These are phyloP conservation scores for Eleusine indica DNA, from an alignment of 176 grass and related monocot genomes.

Conservation along the genomic window DNA sequence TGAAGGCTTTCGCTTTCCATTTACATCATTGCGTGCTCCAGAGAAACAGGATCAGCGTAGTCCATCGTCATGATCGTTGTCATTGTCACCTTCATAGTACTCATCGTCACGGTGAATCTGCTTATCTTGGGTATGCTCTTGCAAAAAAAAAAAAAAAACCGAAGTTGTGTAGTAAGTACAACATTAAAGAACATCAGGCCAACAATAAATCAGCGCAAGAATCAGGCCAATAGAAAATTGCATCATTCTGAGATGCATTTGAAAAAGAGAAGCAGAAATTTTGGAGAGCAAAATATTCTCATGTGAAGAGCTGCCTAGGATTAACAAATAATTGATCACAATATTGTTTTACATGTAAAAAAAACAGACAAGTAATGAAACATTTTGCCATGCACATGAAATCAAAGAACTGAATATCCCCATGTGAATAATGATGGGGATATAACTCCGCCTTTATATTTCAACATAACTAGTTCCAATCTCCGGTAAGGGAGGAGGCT, in stretches of 20 bases:
- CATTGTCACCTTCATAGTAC: slow-evolving; percentile 92
- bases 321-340: background rate
- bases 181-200: background rate
- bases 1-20: background rate
- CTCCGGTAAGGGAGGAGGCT: background rate
- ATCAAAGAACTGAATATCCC: background rate
- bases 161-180: background rate
- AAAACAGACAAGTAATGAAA: background rate
- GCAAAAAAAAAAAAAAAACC: slow-evolving; percentile 13
- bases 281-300: background rate
- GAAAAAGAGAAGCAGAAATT: background rate
- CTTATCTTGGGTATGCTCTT: slow-evolving; percentile 87
- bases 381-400: background rate
- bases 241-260: background rate
- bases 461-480: background rate
- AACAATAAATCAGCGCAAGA: background rate
- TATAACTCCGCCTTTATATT: background rate
- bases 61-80: slow-evolving; percentile 80
- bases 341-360: background rate
- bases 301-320: background rate
- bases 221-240: background rate
- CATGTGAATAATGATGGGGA: background rate
- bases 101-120: slow-evolving; percentile 89
- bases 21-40: background rate
- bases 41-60: slow-evolving; percentile 32